Evolutionary conservation across 352 stramenopile genomes (phyloP).

Genomic region (Pythium aristosporum): DNA sequence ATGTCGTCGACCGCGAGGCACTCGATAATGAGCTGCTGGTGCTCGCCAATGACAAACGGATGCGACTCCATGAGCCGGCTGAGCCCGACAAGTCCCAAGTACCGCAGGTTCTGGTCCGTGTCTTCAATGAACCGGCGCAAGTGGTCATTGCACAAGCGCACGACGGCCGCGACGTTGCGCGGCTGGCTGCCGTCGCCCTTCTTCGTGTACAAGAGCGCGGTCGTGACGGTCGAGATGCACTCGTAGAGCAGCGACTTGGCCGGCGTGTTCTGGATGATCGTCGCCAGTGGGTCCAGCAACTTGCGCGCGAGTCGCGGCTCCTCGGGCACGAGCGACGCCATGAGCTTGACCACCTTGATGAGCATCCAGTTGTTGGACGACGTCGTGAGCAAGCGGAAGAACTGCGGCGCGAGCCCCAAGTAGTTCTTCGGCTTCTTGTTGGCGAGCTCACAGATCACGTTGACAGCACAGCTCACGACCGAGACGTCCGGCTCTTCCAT

Average conservation of each 20-base stretch:
- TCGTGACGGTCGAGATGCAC: constrained; percentile 96
- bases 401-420: constrained; percentile 95
- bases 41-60: constrained; percentile 93
- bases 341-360: constrained; percentile 99
- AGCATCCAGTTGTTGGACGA: constrained; percentile 99
- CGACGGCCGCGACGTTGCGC: constrained; percentile 92
- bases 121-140: constrained; percentile 96
- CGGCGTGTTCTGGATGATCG: constrained; percentile 96
- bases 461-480: constrained; percentile 97
- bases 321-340: constrained; percentile 96
- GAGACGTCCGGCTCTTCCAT: constrained; percentile 96
- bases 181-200: constrained; percentile 95
- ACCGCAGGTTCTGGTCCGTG: constrained; percentile 99
- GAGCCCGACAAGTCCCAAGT: constrained; percentile 97
- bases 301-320: constrained; percentile 98
- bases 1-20: constrained; percentile 98
- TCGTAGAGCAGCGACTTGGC: constrained; percentile 99
- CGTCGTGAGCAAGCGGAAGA: constrained; percentile 98
- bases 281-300: constrained; percentile 96
- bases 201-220: constrained; percentile 95
- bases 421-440: constrained; percentile 99
- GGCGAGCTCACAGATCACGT: constrained; percentile 98
- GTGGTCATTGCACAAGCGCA: constrained; percentile 95
- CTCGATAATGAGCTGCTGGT: constrained; percentile 94
- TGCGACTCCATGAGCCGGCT: constrained; percentile 96